Evolutionary conservation across 2,329 filamentous ascomycete species (phyloP), one percentile per base, ranked within the genome.

Genomic region (Colletotrichum simmondsii): DNA sequence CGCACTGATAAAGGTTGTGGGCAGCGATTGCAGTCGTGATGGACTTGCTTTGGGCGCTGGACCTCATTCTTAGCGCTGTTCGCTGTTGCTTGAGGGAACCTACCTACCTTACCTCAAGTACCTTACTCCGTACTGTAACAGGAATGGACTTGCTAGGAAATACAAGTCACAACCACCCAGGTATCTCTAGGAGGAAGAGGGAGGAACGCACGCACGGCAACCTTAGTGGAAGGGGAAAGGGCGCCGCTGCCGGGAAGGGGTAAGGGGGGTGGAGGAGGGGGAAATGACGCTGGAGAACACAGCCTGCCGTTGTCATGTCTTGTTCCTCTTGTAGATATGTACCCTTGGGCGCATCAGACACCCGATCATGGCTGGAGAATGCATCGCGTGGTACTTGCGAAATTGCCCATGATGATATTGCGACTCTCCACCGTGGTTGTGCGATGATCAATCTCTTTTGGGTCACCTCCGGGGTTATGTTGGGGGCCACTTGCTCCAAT

Each of bases 261-360:
- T 12, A 54, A 59, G 65, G 65, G 69, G 70, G 68, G 46, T 63
- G 46, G 65, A 68, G 62, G 70, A 72, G 70, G 65, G 65, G 70
- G 70, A 72, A 72, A 72, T 72, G 70, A 72, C 59, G 60, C 54
- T 70, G 60, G 70, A 70, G 65, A 53, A 37, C 60, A 72, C 66
- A 53, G 59, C 53, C 42, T n/a, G 65, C 70, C 35, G 66, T 52
- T 65, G 60, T 70, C 26, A 14, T 61, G 60, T 60, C 53, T 72
- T 69, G 42, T n/a, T n/a, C 42, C 42, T 49, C 42, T 22, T 49
- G 42, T 49, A 49, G 42, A 49, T 7, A 10, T 49, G 70, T 61
- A 72, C 59, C 54, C 12, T 49, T 22, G 14, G 28, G 37, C 12
- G 6, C 26, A 8, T 2, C 5, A 67, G 57, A 57, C 46, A 67